Conservation (phyloP, 2,329 filamentous ascomycete species). For the Aspergillus brasiliensis region DNA sequence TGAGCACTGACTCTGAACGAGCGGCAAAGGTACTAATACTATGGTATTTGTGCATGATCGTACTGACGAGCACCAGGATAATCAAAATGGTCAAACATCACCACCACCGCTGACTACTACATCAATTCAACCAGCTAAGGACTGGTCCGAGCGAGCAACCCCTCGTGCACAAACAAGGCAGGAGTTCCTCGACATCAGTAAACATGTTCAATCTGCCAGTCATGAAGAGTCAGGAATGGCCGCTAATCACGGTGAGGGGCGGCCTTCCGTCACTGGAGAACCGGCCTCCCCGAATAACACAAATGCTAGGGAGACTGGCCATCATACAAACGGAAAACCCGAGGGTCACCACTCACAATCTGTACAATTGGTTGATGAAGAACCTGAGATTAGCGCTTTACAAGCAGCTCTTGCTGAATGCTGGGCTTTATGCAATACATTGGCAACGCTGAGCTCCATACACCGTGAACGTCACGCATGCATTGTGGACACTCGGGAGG, state of each 20-base stretch:
- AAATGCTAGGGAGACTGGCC: conserved; percentile 16
- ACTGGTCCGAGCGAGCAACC: conserved; percentile 70
- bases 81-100: conserved; percentile 50
- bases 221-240: background rate
- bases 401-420: conserved; percentile 79
- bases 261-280: conserved; percentile 2
- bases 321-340: conserved; percentile 24
- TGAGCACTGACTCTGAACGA: background rate
- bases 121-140: conserved; percentile 66
- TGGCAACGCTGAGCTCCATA: conserved; percentile 80
- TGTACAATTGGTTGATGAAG: conserved; percentile 51
- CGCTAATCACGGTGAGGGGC: background rate
- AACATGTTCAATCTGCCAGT: background rate
- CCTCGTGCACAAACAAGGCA: conserved; percentile 81
- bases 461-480: conserved; percentile 73
- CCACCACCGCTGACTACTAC: conserved; percentile 80
- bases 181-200: conserved; percentile 59
- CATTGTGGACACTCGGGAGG: conserved; percentile 76
- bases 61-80: conserved; percentile 24
- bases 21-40: conserved; percentile 19
- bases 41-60: background rate
- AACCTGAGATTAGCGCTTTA: conserved; percentile 65
- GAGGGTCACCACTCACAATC: conserved; percentile 29
- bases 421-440: conserved; percentile 90
- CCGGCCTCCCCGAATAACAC: conserved; percentile 36